Evolutionary conservation across 2,329 filamentous ascomycete species (phyloP), one percentile per base, ranked within the genome.

Genomic region (Mollisiaceae sp.): DNA sequence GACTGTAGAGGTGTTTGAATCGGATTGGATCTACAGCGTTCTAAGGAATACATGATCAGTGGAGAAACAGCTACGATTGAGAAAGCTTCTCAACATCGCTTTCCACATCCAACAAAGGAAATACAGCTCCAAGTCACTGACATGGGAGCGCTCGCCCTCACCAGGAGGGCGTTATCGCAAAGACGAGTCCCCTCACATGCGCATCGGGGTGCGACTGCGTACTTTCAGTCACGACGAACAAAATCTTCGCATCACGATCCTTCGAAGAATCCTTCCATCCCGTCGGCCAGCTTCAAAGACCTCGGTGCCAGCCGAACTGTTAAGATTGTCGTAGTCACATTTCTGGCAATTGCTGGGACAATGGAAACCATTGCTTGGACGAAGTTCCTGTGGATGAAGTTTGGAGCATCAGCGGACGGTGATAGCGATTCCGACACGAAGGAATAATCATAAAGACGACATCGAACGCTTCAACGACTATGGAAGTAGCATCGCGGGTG

Each of bases 241-340:
- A 15, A 32, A 27, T 54, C 50, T 12, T 54, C 50, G 50, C 50
- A 54, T n/a, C 27, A 54, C 9, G 18, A 54, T 6, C 11, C 50
- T 54, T n/a, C 50, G 12, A 54, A 54, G 9, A 27, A 24, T 12
- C 8, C 32, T 1, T 18, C 27, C 32, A n/a, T 50, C n/a, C 50
- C 50, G 32, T 15, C 50, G 24, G 22, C 50, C 50, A 54, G 14
- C 24, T 66, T 67, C 43, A 68, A 63, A 27, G 67, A 68, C 6
- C 58, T 69, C 8, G 65, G 67, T 4, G 69, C 67, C 4, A 67
- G 62, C 20, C 22, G 52, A 24, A 69, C 64, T 2, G 64, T 69
- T 32, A 66, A 66, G 43, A 62, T 62, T 22, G 56, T 68, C 2
- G 58, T 70, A 1, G 38, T 66, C n/a, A 38, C 64, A 1, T 57